A percentile compares a stretch with the other conserved stretches of the same genome.
Evolutionary conservation across 2,329 filamentous ascomycete species (phyloP).

Genomic region (Thermoascus crustaceus): DNA sequence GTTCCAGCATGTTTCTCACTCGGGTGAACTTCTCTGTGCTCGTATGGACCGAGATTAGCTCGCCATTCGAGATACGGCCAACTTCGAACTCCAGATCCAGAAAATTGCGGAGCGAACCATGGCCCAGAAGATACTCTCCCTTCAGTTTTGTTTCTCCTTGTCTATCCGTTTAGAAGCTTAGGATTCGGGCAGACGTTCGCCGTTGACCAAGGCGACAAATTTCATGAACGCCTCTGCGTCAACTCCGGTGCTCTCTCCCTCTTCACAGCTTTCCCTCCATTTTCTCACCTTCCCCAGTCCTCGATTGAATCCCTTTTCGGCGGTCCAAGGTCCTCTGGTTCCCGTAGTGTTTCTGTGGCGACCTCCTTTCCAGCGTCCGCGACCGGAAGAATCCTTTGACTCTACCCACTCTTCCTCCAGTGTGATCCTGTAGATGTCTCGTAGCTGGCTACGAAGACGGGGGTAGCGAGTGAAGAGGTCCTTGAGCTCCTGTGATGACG

Average conservation of each 20-base stretch:
- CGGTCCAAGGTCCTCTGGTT: slow-evolving; percentile 30
- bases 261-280: slow-evolving; percentile 29
- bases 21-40: too few species aligned
- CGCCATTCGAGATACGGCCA: too few species aligned
- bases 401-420: slow-evolving; percentile 35
- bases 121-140: too few species aligned
- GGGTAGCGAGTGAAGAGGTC: slow-evolving; percentile 32
- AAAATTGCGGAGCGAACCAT: too few species aligned
- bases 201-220: slow-evolving; percentile 27
- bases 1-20: too few species aligned
- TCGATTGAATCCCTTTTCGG: slow-evolving; percentile 36
- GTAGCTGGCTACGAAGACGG: slow-evolving; percentile 30
- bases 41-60: too few species aligned
- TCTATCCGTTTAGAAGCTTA: background rate
- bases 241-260: slow-evolving; percentile 22
- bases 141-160: background rate
- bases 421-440: slow-evolving; percentile 35
- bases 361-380: slow-evolving; percentile 19
- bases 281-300: slow-evolving; percentile 32
- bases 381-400: slow-evolving; percentile 15
- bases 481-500: slow-evolving; percentile 26
- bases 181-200: slow-evolving; percentile 4
- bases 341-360: slow-evolving; percentile 15
- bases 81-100: too few species aligned
- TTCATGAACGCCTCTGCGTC: slow-evolving; percentile 30